These are phyloP conservation scores for Chlamydomonas eustigma DNA, from an alignment of 139 green algal species.

Conservation along the genomic window DNA sequence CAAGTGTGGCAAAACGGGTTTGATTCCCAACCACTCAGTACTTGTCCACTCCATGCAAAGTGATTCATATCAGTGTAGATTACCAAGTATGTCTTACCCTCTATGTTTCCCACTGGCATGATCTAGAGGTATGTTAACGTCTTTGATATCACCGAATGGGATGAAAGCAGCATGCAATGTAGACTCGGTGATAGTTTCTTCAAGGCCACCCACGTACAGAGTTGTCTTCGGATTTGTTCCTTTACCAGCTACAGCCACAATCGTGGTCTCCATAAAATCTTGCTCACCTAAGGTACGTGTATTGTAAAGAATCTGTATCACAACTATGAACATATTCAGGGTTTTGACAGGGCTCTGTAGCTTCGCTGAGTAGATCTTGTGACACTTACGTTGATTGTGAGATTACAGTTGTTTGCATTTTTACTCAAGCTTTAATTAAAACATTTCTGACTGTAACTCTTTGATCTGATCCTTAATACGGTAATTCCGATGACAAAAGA, in stretches of 20 bases:
- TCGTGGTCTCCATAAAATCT: slow-evolving; percentile 39
- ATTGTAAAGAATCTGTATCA: background rate
- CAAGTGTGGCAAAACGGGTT: background rate
- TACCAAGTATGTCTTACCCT: no score
- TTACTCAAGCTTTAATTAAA: background rate
- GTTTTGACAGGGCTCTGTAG: no score
- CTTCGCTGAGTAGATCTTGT: no score
- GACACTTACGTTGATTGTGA: background rate
- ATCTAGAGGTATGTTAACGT: slow-evolving; percentile 91
- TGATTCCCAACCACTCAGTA: no score
- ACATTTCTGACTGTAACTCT: background rate
- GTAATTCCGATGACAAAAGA: background rate
- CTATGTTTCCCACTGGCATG: slow-evolving; percentile 64
- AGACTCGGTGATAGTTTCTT: slow-evolving; percentile 84
- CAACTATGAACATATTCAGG: background rate
- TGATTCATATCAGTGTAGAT: no score
- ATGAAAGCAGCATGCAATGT: slow-evolving; percentile 92
- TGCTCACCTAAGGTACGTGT: background rate
- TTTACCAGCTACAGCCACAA: slow-evolving; percentile 56
- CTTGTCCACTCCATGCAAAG: no score
- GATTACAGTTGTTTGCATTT: background rate
- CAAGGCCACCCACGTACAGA: slow-evolving; percentile 90
- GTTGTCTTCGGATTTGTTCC: slow-evolving; percentile 83
- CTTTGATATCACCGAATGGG: slow-evolving; percentile 96
- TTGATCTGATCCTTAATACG: background rate